A percentile compares a stretch with the other conserved stretches of the same genome.
Conservation (phyloP, 352 stramenopile species). For the Phytophthora pinifolia region DNA sequence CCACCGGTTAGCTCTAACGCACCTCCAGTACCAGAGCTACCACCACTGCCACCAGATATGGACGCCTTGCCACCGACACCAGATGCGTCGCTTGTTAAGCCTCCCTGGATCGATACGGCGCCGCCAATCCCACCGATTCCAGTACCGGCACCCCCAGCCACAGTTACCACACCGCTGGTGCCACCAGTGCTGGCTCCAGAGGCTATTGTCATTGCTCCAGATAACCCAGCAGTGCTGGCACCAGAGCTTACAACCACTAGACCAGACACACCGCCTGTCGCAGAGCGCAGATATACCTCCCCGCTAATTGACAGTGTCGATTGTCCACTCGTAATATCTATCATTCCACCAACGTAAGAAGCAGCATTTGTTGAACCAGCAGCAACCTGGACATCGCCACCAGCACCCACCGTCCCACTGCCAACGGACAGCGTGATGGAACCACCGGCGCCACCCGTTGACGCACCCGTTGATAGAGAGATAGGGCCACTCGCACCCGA, state of each 20-base stretch:
- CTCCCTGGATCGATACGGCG: slow-evolving; percentile 29
- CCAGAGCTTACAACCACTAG: slow-evolving; percentile 24
- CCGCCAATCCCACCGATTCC: slow-evolving; percentile 31
- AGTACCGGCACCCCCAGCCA: slow-evolving; percentile 35
- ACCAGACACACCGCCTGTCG: slow-evolving; percentile 31
- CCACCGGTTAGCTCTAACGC: slow-evolving; percentile 15
- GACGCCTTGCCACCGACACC: slow-evolving; percentile 19
- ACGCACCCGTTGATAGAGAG: slow-evolving; percentile 41
- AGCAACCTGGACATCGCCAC: slow-evolving; percentile 42
- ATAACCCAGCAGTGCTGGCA: slow-evolving; percentile 29
- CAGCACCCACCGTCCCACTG: slow-evolving; percentile 33
- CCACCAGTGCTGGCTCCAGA: slow-evolving; percentile 34
- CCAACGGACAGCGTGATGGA: slow-evolving; percentile 51
- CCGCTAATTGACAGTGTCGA: slow-evolving; percentile 42
- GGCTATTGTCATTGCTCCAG: slow-evolving; percentile 39
- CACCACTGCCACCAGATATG: slow-evolving; percentile 15
- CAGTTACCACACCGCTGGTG: slow-evolving; percentile 39
- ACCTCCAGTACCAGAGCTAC: slow-evolving; percentile 18
- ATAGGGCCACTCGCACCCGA: slow-evolving; percentile 28
- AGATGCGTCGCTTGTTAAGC: slow-evolving; percentile 10
- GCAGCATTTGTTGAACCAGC: slow-evolving; percentile 39
- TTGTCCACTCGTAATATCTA: slow-evolving; percentile 37
- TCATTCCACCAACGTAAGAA: slow-evolving; percentile 35
- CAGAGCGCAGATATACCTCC: slow-evolving; percentile 33
- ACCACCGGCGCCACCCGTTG: slow-evolving; percentile 43